Conservation (phyloP, 1,139 yeast species). For the Candida mesenterica region DNA sequence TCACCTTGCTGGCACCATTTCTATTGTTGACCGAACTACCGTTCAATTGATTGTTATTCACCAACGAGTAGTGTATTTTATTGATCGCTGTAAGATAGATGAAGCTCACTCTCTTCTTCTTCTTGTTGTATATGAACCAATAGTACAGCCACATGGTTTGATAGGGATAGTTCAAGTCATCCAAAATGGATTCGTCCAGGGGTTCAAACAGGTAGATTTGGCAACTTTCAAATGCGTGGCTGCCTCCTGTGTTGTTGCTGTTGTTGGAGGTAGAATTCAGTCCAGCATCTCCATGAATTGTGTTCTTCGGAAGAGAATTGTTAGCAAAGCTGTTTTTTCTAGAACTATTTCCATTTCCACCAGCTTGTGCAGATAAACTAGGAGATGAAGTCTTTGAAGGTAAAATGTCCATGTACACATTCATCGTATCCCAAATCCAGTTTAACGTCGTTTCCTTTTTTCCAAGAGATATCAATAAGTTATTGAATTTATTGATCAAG, state of each 20-base stretch:
- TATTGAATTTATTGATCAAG: slow-evolving; percentile 73
- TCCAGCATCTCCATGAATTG: not conserved
- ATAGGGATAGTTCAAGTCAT: slow-evolving; percentile 61
- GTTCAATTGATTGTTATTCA: slow-evolving; percentile 20
- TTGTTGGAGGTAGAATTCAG: not conserved
- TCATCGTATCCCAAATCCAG: slow-evolving; percentile 89
- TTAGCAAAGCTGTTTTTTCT: slow-evolving; percentile 27
- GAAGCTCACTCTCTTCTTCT: slow-evolving; percentile 87
- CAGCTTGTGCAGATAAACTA: slow-evolving; percentile 14
- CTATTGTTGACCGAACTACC: slow-evolving; percentile 20
- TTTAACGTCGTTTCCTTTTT: slow-evolving; percentile 48
- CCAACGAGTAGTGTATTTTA: slow-evolving; percentile 37
- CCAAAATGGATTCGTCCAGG: slow-evolving; percentile 73
- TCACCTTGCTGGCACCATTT: slow-evolving; percentile 18
- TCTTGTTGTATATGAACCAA: slow-evolving; percentile 91
- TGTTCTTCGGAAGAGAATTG: slow-evolving; percentile 4
- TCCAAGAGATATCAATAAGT: slow-evolving; percentile 77
- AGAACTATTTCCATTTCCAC: slow-evolving; percentile 16
- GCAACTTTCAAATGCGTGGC: slow-evolving; percentile 48
- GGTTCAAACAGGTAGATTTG: slow-evolving; percentile 78
- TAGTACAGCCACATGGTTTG: slow-evolving; percentile 86
- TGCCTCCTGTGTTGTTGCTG: not conserved
- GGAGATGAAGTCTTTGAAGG: slow-evolving; percentile 30
- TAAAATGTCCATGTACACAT: slow-evolving; percentile 74
- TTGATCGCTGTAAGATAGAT: slow-evolving; percentile 55